A percentile compares a stretch with the other conserved stretches of the same genome.
These are phyloP conservation scores for Scolecobasidium constrictum DNA, from an alignment of 2,329 filamentous ascomycete genomes.

Conservation along the genomic window DNA sequence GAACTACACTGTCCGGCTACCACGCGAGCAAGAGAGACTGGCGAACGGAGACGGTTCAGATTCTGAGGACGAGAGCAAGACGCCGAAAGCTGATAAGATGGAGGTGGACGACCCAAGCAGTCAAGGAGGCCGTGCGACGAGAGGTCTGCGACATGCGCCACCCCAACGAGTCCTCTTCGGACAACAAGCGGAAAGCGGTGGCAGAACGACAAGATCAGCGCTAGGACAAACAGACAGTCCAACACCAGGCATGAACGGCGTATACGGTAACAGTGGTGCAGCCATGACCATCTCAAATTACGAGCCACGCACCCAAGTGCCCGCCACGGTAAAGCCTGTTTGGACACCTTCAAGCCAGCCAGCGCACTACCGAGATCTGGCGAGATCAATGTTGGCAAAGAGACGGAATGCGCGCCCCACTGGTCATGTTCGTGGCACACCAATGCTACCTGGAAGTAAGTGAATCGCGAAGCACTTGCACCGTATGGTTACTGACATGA, in stretches of 20 bases:
- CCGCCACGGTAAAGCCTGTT: conserved; percentile 60
- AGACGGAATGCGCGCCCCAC: conserved; percentile 22
- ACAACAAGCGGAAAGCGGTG: conserved; percentile 59
- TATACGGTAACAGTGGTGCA: conserved; percentile 21
- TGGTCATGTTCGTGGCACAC: conserved; percentile 15
- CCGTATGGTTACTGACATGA: conserved; percentile 5
- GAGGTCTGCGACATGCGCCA: conserved; percentile 64
- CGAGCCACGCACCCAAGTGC: conserved; percentile 52
- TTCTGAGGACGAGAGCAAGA: conserved; percentile 29
- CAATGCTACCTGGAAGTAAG: conserved; percentile 52
- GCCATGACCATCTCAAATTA: conserved; percentile 56
- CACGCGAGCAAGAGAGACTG: conserved; percentile 33
- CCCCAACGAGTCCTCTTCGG: conserved; percentile 78
- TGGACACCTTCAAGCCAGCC: conserved; percentile 66
- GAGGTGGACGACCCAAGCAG: conserved; percentile 38
- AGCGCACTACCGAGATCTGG: conserved; percentile 50
- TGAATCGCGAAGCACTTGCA: too few species aligned
- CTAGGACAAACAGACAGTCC: conserved; percentile 28
- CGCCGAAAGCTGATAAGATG: conserved; percentile 37
- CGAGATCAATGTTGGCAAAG: conserved; percentile 31
- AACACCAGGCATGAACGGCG: conserved; percentile 27
- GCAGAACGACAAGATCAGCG: conserved; percentile 36
- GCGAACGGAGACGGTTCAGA: conserved; percentile 45
- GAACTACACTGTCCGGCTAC: conserved; percentile 51
- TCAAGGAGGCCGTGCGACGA: conserved; percentile 23